Conservation (phyloP, 768 basidiomycete species). For the Naganishia vishniacii region DNA sequence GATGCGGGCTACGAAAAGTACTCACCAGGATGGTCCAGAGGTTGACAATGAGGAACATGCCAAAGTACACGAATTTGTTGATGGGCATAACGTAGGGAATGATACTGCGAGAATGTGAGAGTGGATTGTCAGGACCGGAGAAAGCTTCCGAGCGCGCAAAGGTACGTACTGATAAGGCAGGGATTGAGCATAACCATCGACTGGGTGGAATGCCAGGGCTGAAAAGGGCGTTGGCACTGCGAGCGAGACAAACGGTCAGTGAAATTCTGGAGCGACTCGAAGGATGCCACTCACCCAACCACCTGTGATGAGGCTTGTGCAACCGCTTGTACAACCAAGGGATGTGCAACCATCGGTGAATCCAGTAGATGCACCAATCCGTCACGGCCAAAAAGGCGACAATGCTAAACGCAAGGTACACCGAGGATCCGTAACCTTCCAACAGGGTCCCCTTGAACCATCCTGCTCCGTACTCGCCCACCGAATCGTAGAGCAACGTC, state of each 20-base stretch:
- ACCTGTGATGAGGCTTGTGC: constrained; percentile 98
- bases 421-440: constrained; percentile 33
- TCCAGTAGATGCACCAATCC: constrained; percentile 91
- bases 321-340: constrained; percentile 80
- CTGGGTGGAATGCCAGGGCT: constrained; percentile 93
- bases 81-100: constrained; percentile 86
- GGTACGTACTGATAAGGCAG: constrained; percentile 69
- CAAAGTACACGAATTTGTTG: constrained; percentile 76
- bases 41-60: constrained; percentile 84
- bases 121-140: not conserved
- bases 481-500: constrained; percentile 67
- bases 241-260: not conserved
- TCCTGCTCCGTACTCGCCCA: constrained; percentile 67
- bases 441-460: constrained; percentile 54
- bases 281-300: constrained; percentile 69
- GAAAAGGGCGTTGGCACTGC: constrained; percentile 94
- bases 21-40: constrained; percentile 81
- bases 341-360: constrained; percentile 83
- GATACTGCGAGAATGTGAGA: constrained; percentile 46
- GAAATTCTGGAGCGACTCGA: not conserved
- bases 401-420: constrained; percentile 33
- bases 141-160: no score
- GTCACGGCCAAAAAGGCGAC: constrained; percentile 69
- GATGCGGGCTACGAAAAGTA: not conserved
- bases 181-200: constrained; percentile 91